Evolutionary conservation across 768 basidiomycete genomes (phyloP).

Genomic region (Tulasnella sp.): DNA sequence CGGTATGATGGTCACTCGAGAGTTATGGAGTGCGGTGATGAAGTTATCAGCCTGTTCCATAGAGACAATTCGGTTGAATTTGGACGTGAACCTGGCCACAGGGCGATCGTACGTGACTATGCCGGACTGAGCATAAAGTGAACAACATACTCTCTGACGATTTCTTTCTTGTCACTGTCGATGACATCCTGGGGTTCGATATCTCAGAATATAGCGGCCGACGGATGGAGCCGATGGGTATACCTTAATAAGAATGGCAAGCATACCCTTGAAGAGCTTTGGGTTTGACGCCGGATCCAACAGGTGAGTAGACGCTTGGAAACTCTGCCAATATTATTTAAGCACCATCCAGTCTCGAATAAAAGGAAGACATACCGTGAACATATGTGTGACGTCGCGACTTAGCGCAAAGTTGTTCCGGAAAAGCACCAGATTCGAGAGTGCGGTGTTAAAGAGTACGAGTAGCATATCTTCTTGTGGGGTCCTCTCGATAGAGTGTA

Average conservation of each 20-base stretch:
- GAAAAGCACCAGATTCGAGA: slow-evolving; percentile 15
- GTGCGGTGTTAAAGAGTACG: slow-evolving; percentile 10
- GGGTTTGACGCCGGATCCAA: slow-evolving; percentile 48
- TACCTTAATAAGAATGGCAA: slow-evolving; percentile 54
- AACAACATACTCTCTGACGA: slow-evolving; percentile 40
- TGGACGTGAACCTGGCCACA: slow-evolving; percentile 38
- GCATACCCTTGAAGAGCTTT: slow-evolving; percentile 42
- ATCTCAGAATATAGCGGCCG: background rate
- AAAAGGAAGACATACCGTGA: background rate
- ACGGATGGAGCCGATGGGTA: background rate
- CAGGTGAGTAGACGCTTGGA: slow-evolving; percentile 26
- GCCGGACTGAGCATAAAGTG: background rate
- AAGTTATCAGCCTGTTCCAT: slow-evolving; percentile 51
- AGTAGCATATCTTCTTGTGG: slow-evolving; percentile 13
- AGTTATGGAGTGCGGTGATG: slow-evolving; percentile 45
- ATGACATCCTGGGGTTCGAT: slow-evolving; percentile 42
- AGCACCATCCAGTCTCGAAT: background rate
- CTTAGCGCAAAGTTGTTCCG: slow-evolving; percentile 12
- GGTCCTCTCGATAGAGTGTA: slow-evolving; percentile 8
- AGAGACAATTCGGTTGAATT: slow-evolving; percentile 48
- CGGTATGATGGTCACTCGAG: slow-evolving; percentile 44
- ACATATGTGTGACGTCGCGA: slow-evolving; percentile 10
- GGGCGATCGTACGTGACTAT: background rate
- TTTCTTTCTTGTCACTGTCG: slow-evolving; percentile 46
- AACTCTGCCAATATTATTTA: slow-evolving; percentile 11